These are phyloP conservation scores for Aspergillus ochraceus DNA, from an alignment of 2,329 filamentous ascomycete genomes.

Conservation along the genomic window DNA sequence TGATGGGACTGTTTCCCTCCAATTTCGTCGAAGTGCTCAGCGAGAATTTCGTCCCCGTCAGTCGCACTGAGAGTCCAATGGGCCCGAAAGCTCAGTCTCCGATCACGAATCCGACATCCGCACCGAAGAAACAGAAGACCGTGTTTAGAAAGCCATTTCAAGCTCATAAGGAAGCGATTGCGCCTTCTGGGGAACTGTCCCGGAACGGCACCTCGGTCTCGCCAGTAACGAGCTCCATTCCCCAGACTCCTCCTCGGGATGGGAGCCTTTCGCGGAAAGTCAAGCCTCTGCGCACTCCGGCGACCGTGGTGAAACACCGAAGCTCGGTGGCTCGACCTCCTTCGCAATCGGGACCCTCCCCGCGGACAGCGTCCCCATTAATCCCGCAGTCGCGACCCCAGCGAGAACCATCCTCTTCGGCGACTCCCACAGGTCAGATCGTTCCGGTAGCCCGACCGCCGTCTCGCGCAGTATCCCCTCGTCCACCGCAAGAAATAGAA, in stretches of 20 bases:
- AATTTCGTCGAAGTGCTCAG: constrained; percentile 94
- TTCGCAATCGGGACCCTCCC: constrained; percentile 33
- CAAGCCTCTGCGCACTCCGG: constrained; percentile 38
- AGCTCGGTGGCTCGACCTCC: constrained; percentile 35
- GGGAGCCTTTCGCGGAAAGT: constrained; percentile 32
- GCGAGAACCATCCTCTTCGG: constrained; percentile 1
- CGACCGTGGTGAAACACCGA: constrained; percentile 40
- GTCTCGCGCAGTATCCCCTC: constrained; percentile 27
- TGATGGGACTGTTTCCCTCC: constrained; percentile 90
- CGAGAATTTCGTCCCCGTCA: constrained; percentile 74
- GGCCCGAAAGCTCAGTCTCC: constrained; percentile 51
- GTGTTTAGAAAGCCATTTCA: constrained; percentile 65
- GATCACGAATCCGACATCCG: constrained; percentile 45
- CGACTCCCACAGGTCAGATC: constrained; percentile 1
- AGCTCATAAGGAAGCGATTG: constrained; percentile 55
- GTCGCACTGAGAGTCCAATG: constrained; percentile 53
- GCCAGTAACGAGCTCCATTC: constrained; percentile 37
- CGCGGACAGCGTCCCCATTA: constrained; percentile 28
- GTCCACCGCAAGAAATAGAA: constrained; percentile 9
- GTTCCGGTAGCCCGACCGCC: constrained; percentile 25
- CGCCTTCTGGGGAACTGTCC: constrained; percentile 38
- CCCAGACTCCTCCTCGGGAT: constrained; percentile 37
- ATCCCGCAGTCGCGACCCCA: constrained; percentile 11
- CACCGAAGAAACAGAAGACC: constrained; percentile 60
- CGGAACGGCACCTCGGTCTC: constrained; percentile 32